Base-by-base conservation (phyloP, 495 filamentous ascomycete species). In the Sphaerosporella brunnea region DNA sequence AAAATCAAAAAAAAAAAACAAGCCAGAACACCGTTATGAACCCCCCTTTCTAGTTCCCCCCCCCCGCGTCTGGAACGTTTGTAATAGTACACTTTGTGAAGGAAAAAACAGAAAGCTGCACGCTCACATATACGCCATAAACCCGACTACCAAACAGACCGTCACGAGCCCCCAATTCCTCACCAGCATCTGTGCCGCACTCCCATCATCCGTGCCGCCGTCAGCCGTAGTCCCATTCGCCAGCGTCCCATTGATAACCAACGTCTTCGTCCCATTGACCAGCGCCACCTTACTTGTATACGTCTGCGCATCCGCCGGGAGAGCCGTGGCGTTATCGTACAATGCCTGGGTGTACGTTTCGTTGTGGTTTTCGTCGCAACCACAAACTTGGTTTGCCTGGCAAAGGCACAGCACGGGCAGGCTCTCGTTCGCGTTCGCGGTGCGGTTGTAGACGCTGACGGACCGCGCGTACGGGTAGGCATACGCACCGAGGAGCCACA, bases 231-330 rank as follows among this genome's bases (percentile, higher is more conserved):
- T 93, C 21, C 82, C 85, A 55, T 90, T 90, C 16, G 80, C 75
- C 37, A 95, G 63, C 0, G 84, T 86, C 9, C 90, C 90, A 53
- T 92, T 90, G 62, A 95, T 68, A 44, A 84, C 67, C 49, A 95
- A 73, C 15, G 74, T 86, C 36, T 63, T 66, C 0, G 76, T 90
- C 20, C 80, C 82, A 55, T 94, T 87, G 21, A 84, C 74, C 5
- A 73, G 55, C 0, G 70, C 70, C 13, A 93, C 71, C 18, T 53
- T 47, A 19, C 25, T 39, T 5, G 24, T n/a, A 21, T 23, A 38
- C 2, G 44, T n/a, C 4, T 39, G 18, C 4, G 8, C 23, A 10
- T 48, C 20, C 9, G 10, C 18, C 7, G 20, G 20, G 8, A 28
- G 11, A 3, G 16, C 39, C 3, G 36, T 52, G 2, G 43, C 43